These are phyloP conservation scores for Vinca major DNA, from an alignment of 305 asterid species.

Conservation along the genomic window DNA sequence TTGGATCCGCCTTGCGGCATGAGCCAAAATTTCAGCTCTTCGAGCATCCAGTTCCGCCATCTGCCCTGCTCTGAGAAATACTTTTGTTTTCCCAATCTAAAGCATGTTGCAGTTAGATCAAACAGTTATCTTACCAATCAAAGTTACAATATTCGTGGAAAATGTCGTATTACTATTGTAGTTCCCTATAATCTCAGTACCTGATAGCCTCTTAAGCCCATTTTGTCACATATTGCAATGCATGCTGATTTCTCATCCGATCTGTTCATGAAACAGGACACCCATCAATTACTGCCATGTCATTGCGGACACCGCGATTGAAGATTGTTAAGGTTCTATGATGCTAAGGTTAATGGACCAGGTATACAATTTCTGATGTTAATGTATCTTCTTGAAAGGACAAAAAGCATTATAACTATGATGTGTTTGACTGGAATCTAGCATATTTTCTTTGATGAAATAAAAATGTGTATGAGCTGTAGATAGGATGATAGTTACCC, in stretches of 20 bases:
- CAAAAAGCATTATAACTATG: neutral
- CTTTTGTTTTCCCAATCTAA: slow-evolving; percentile 93
- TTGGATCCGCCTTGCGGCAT: slow-evolving; percentile 70
- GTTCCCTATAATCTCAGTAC: slow-evolving; percentile 24
- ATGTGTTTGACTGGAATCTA: neutral
- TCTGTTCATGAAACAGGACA: slow-evolving; percentile 28
- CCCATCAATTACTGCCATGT: neutral
- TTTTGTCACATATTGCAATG: slow-evolving; percentile 60
- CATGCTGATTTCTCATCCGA: slow-evolving; percentile 86
- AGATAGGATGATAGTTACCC: slow-evolving; percentile 41
- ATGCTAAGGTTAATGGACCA: neutral
- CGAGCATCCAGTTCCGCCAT: slow-evolving; percentile 97
- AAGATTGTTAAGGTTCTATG: neutral
- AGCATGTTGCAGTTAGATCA: slow-evolving; percentile 7
- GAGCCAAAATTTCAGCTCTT: slow-evolving; percentile 80
- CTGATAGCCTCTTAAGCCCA: slow-evolving; percentile 92
- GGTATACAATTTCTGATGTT: too few relatives aligned
- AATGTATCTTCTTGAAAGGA: slow-evolving; percentile 4
- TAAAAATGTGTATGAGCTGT: slow-evolving; percentile 14
- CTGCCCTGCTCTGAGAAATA: slow-evolving; percentile 97
- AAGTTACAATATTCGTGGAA: slow-evolving; percentile 8
- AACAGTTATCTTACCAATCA: slow-evolving; percentile 5
- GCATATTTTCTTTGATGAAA: neutral
- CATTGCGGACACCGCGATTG: neutral
- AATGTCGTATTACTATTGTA: neutral